Evolutionary conservation across 805 yeast species (phyloP), one percentile per base, ranked within the genome.

Genomic region (Sugiyamaella lignohabitans): DNA sequence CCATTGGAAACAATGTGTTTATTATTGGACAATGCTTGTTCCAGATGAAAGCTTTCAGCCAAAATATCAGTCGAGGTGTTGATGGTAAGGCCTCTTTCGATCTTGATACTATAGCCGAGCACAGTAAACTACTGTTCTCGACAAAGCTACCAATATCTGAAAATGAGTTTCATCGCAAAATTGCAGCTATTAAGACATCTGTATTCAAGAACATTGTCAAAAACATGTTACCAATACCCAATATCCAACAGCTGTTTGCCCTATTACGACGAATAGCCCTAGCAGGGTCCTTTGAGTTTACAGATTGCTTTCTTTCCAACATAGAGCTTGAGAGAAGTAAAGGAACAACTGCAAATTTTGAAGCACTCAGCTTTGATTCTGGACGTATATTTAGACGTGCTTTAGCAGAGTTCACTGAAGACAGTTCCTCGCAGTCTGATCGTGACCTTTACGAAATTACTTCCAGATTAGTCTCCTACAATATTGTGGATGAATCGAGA

Each of bases 231-330:
- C 50, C 56, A 3, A 11, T 27, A 1, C 41, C 14, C 21, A 21
- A 40, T 2, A 38, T 52, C 18, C 29, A 4, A n/a, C 24, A n/a
- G 4, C 39, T 53, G n/a, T 46, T 55, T 29, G 17, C 23, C n/a
- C n/a, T 53, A 2, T 20, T 55, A 11, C 47, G 55, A 21, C 42
- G 45, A 14, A 32, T 53, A 4, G 53, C 44, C 1, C 48, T 55
- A 19, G 21, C 45, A 3, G 57, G 54, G 10, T 55, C 59, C 10
- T 22, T 34, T 17, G 53, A 50, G 14, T 55, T 53, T 38, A 40
- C 37, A 3, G 46, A 38, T 1, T 23, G 42, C 10, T 36, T 53
- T 23, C 14, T 42, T 11, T 17, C 38, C 5, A 5, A 19, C 35
- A 32, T 20, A 20, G 11, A 17, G 27, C 47, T 11, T 10, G 32